Evolutionary conservation across 768 basidiomycete genomes (phyloP), one percentile per base, ranked within the genome.

Genomic region (Serendipita sp.): DNA sequence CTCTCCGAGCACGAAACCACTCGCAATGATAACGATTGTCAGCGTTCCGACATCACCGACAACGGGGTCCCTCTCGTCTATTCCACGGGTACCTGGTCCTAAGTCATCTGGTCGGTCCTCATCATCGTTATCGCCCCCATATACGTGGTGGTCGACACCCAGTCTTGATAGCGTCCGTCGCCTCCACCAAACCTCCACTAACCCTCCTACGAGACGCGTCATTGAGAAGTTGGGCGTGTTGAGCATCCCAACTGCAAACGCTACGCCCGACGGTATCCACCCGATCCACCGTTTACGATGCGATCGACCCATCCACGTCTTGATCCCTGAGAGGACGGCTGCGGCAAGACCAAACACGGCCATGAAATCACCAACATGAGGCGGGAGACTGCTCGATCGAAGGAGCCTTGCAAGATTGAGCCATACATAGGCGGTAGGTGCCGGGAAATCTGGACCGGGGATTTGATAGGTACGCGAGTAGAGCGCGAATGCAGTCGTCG

Each of bases 371-470:
- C 78, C 76, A 74, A 70, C n/a, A 69, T 43, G 41, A 70, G 71
- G 26, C 68, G 72, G 69, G 38, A 75, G 71, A 74, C 74, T 75
- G 64, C 28, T 41, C 45, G 60, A 62, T 88, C 88, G 84, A 31
- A 89, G 78, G 7, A 89, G 75, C 17, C 87, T 78, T 17, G 87
- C 88, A 26, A 91, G 79, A 64, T 80, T 79, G 26, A 88, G 76
- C 94, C 95, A 98, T 33, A 98, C 88, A 67, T 91, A 94, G 4
- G 94, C 93, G 0, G 90, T 93, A 0, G 95, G 95, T 0, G 92
- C 94, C 3, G 91, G 90, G 73, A 97, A 98, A n/a, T 87, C 85
- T 44, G 92, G 90, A 0, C 91, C 90, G 0, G 94, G 94, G 62
- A 96, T 93, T 20, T 77, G 75, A 72, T 97, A 98, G 14, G 88